Base-by-base conservation (phyloP, 345 rosid species). In the Eucalyptus rudis region DNA sequence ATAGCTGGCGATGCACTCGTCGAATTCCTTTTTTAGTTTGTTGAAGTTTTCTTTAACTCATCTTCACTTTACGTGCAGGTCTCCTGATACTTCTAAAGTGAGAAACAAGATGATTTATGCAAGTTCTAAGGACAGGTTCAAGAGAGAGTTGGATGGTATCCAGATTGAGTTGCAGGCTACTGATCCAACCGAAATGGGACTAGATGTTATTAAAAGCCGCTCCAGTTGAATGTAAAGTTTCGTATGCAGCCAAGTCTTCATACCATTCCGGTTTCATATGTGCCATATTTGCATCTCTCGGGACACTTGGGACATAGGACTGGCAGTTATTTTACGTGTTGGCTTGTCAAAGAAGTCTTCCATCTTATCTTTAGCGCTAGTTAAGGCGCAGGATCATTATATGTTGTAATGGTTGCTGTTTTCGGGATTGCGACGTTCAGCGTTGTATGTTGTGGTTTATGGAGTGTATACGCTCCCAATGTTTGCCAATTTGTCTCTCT, bases 81-180 rank as follows among this genome's bases (percentile, higher is more conserved):
- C 86, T 31, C 86, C 89, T 36, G 86, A 88, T 51, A 52, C 45
- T 24, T 88, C 89, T 6, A 88, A 79, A 51, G 89, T 87, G 89
- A 87, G 89, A 64, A 87, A 79, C 89, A 87, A 87, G 89, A 87
- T 87, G 89, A 87, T 87, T 64, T 87, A 87, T 49, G 89, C 89
- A 22, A 87, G 89, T 79, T 87, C 89, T n/a, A 87, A 87, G 19
- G 89, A 87, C 86, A 87, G 89, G 50, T 87, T 87, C 83, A 87
- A 87, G 89, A 87, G 89, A 50, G 89, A 87, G 83, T 24, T 87
- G 89, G 89, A 87, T n/a, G 89, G 89, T 27, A 87, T 87, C 27
- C 89, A 88, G 85, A 12, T 88, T 66, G 89, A 88, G 66, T 43
- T 88, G 89, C 89, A 88, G 62, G 89, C 89, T 10, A 88, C 89